Base-by-base conservation (phyloP, 2,329 filamentous ascomycete species). In the Colletotrichum karsti region DNA sequence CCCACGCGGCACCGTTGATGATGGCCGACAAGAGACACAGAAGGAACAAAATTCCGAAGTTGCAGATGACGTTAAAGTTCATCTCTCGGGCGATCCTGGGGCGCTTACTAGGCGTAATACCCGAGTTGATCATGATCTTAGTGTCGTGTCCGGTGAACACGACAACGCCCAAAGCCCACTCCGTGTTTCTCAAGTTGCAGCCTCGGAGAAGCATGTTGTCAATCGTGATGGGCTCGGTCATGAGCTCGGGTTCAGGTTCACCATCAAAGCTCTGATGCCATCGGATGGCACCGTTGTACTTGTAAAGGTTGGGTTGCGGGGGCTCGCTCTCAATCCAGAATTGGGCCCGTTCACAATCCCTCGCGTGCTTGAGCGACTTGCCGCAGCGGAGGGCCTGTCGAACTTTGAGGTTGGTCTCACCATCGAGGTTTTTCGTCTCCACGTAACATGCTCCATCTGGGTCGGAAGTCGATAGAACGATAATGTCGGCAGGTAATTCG, bases 101-200 rank as follows among this genome's bases (percentile, higher is more conserved):
- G 70, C 95, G 92, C 84, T 99, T 99, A 78, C 90, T 97, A 12
- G 97, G 96, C 2, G 96, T 99, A 70, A 95, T 92, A 68, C 96
- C 96, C 28, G 96, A 93, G 77, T 99, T 99, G 83, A 98, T 92
- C 96, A 99, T 99, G 78, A 98, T 98, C 83, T 98, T 99, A 35
- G 95, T 97, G 78, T 99, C 95, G 76, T 95, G 91, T 35, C 96
- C 96, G 13, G 96, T 98, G 81, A 97, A 99, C 18, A 97, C 85
- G 55, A 98, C 95, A 3, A 99, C 88, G 59, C 95, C 96, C 6
- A 99, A 87, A 60, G 94, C 87, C 96, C 96, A 99, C 76, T 98
- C 95, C 0, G 96, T 99, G 78, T 98, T 99, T 72, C 95, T 90
- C 54, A 99, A 82, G 73, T 94, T 97, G 81, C 94, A 97, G 62